Evolutionary conservation across 164 flowering plant species (phyloP), one percentile per base, ranked within the genome.

Genomic region (Umbilicus rupestris): DNA sequence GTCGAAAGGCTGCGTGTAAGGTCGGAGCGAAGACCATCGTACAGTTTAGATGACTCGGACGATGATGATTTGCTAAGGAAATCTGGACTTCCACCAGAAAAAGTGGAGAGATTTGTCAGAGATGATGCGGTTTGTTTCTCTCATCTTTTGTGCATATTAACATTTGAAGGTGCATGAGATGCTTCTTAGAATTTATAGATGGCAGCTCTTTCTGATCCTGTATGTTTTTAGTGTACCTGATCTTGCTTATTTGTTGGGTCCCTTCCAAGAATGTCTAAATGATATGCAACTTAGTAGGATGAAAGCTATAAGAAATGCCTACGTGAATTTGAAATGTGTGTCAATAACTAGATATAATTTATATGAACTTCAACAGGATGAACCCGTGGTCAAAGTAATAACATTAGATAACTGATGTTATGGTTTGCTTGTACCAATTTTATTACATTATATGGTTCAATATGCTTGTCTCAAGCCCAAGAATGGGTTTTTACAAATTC

Each of bases 1-100:
- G 98, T 84, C 33, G 99, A 92, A 81, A 84, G 99, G 79, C 89
- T 95, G 12, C 96, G 98, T 14, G 83, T 72, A 35, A 82, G 99
- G 73, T 79, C 99, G 39, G 99, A 88, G 26, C 76, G 96, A 64
- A 83, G 73, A 73, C 99, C 99, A 11, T 26, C 82, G 14, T 95
- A 95, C 70, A 83, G 72, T 70, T 47, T 88, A 30, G 97, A 95
- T 69, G 91, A 87, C 9, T 90, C 89, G 7, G 97, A 92, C 69
- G 99, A 95, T 44, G 97, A 92, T 45, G 88, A 87, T 70, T 31
- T 81, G 59, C 76, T 64, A 52, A 73, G 73, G 46, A 83, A 80
- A 66, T 64, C 74, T 42, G 68, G 73, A 22, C 37, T 71, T 26
- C 31, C 73, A 26, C 74, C 71, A 68, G 80, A 76, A 28, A 81